A percentile compares a stretch with the other conserved stretches of the same genome.
phyloP scores from a whole-genome alignment of 805 yeast genomes.

The Teunomyces barrocoloradensis region DNA sequence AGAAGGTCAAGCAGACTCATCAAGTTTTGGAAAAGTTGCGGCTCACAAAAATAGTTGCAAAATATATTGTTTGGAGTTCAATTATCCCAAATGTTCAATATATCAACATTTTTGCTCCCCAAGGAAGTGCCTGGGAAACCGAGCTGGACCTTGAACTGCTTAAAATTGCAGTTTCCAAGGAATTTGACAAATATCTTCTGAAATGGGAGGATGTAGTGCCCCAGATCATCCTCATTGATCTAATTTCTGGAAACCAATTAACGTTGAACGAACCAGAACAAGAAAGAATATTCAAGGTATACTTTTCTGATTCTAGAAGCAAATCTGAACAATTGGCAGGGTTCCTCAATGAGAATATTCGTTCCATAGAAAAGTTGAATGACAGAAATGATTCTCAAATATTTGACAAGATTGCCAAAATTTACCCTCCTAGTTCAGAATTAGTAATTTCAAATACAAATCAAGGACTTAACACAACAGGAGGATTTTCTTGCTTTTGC shows the following conservation, averaged over 20 bases:
- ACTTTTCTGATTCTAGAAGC: not conserved
- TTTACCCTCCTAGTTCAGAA: not conserved
- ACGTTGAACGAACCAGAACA: not conserved
- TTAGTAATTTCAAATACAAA: not conserved
- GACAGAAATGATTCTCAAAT: not conserved
- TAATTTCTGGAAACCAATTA: not conserved
- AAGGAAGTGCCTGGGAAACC: not conserved
- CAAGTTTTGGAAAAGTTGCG: conserved; percentile 42
- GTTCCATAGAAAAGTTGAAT: not conserved
- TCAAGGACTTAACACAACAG: too few species aligned
- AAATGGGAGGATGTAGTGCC: not conserved
- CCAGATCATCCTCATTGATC: not conserved
- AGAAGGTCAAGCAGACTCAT: conserved; percentile 36
- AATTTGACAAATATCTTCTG: not conserved
- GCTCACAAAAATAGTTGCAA: conserved; percentile 34
- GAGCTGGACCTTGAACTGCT: not conserved
- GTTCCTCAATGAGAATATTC: not conserved
- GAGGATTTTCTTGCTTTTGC: not conserved
- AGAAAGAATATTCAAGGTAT: not conserved
- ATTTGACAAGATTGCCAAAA: not conserved
- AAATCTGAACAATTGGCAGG: not conserved
- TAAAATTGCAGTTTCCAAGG: not conserved
- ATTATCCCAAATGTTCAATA: conserved; percentile 15
- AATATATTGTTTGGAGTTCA: conserved; percentile 28
- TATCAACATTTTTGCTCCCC: not conserved